Conservation (phyloP, 305 asterid genomes). For the Solanum hybrid region DNA sequence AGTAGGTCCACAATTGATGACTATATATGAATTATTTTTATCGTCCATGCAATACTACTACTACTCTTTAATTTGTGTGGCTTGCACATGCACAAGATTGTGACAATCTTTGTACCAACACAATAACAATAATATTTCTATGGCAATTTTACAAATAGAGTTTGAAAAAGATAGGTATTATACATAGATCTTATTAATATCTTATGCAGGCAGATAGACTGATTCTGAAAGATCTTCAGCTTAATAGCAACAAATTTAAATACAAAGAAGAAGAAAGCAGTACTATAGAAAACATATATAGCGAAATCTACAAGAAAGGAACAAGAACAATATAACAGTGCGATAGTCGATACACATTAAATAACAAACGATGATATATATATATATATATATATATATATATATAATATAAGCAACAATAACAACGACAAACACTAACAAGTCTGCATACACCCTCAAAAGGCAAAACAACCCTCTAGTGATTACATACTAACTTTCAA, state of each 20-base stretch:
- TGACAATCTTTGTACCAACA: not conserved
- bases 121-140: not conserved
- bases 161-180: not conserved
- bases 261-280: too few species aligned
- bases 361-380: too few species aligned
- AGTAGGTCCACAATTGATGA: not conserved
- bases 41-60: not conserved
- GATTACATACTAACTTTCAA: not conserved
- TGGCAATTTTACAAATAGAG: not conserved
- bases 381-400: too few species aligned
- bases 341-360: not conserved
- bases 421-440: not conserved
- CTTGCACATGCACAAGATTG: not conserved
- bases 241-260: too few species aligned
- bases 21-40: not conserved
- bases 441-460: not conserved
- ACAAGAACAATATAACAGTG: too few species aligned
- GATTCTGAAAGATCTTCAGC: too few species aligned
- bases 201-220: too few species aligned
- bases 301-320: too few species aligned
- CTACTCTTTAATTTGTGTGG: not conserved
- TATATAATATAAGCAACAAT: too few species aligned
- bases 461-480: not conserved
- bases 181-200: accelerated
- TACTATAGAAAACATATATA: too few species aligned